Evolutionary conservation across 257 asterid species (phyloP), one percentile per base, ranked within the genome.

Genomic region (Solanum pimpinellifolium): DNA sequence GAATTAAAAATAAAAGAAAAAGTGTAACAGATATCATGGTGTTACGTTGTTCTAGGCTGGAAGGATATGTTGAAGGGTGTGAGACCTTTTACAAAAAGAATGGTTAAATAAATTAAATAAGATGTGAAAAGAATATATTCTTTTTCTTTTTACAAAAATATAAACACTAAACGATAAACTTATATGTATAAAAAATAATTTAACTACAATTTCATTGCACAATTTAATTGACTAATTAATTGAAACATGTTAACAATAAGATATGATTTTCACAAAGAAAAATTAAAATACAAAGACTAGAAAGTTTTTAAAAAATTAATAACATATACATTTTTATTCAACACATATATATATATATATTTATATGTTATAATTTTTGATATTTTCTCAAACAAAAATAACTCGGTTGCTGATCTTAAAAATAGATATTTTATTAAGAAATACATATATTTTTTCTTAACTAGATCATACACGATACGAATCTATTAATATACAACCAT

Each of bases 21-120:
- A 33, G 25, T 9, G 7, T 4, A 74, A 31, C 31, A 27, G 0
- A 46, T 27, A 29, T 78, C 84, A 46, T 77, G 83, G 15, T 25
- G 65, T n/a, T n/a, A n/a, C 70, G 70, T 44, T 78, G 84, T 44
- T 78, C 84, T 78, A 42, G 65, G 65, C 84, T 78, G 84, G 84
- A 78, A 46, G 25, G 39, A 78, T 56, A 78, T 25, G 29, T 27
- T 35, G 83, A 13, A 76, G 83, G 35, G 21, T 21, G 47, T 74
- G 82, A 39, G 4, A 39, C 29, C n/a, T 46, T 46, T 44, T 78
- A 9, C 62, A 3, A 78, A 78, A 44, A 78, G 39, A 44, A n/a
- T 44, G 84, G 15, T 78, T 78, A 78, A 78, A 70, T 70, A 31
- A 59, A 59, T 59, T 59, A 59, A 68, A 78, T 46, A 78, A 2